These are phyloP conservation scores for Mortierella sp. DNA, from an alignment of 371 early-diverging fungal genomes.

Conservation along the genomic window DNA sequence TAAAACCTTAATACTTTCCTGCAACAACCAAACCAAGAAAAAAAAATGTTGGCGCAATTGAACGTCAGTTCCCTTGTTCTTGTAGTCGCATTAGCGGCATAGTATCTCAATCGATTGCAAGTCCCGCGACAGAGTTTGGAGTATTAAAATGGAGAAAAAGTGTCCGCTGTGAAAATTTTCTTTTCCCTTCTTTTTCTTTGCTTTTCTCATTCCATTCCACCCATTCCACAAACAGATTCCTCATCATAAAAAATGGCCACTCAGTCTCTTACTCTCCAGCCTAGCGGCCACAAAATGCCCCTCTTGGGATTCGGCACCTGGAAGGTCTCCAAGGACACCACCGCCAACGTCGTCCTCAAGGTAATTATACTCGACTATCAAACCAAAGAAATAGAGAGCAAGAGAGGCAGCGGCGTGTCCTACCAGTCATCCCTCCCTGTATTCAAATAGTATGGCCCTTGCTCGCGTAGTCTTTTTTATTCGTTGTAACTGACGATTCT, in stretches of 20 bases:
- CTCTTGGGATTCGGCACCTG: slow-evolving; percentile 53
- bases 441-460: too few species aligned
- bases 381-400: too few species aligned
- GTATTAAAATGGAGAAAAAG: background rate
- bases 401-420: background rate
- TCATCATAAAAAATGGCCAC: slow-evolving; percentile 28
- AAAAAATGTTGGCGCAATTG: background rate
- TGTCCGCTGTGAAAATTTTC: background rate
- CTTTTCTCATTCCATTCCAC: background rate
- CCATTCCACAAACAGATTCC: background rate
- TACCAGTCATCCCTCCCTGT: background rate
- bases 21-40: background rate
- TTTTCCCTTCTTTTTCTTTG: background rate
- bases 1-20: background rate
- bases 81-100: background rate
- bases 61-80: background rate
- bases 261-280: slow-evolving; percentile 40
- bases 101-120: background rate
- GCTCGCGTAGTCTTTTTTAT: background rate
- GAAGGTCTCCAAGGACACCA: slow-evolving; percentile 46
- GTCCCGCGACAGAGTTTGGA: too few species aligned
- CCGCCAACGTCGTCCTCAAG: slow-evolving; percentile 44
- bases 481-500: background rate
- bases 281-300: slow-evolving; percentile 45
- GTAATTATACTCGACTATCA: slow-evolving; percentile 8